Evolutionary conservation across 202 grass and related monocot genomes (phyloP).

Genomic region (Saccharum hybrid): DNA sequence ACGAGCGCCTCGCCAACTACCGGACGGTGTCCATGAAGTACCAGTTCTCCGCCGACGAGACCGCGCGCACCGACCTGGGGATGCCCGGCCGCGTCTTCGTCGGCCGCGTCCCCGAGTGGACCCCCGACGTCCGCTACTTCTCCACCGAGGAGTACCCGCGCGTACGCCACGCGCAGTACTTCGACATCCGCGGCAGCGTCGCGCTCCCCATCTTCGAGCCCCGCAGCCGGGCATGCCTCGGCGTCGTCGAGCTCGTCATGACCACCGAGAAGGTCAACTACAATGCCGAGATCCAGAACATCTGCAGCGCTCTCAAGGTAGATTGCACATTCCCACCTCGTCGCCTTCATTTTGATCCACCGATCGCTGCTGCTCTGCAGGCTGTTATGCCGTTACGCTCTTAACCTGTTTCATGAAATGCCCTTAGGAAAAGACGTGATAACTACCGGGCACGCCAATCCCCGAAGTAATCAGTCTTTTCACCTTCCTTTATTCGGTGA

Average conservation of each 20-base stretch:
- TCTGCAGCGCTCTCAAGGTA: constrained; percentile 95
- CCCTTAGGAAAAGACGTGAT: constrained; percentile 43
- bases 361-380: not conserved
- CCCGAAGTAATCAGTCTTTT: constrained; percentile 63
- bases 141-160: constrained; percentile 80
- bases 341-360: not conserved
- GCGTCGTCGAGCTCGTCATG: constrained; percentile 88
- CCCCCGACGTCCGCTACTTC: constrained; percentile 92
- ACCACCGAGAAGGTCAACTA: constrained; percentile 86
- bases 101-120: constrained; percentile 86
- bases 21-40: constrained; percentile 63
- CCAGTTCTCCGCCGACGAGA: constrained; percentile 87
- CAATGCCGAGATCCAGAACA: constrained; percentile 76
- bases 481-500: constrained; percentile 31
- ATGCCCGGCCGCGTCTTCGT: no score
- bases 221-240: constrained; percentile 62
- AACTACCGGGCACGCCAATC: constrained; percentile 55
- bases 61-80: constrained; percentile 49
- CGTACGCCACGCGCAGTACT: constrained; percentile 67
- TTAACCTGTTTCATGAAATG: constrained; percentile 52
- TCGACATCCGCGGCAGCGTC: constrained; percentile 81
- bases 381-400: constrained; percentile 10
- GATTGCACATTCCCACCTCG: not conserved
- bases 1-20: constrained; percentile 65
- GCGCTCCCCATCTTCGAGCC: constrained; percentile 81